These are phyloP conservation scores for Zoysia pacifica DNA, from an alignment of 176 grass and related monocot genomes.

Conservation along the genomic window DNA sequence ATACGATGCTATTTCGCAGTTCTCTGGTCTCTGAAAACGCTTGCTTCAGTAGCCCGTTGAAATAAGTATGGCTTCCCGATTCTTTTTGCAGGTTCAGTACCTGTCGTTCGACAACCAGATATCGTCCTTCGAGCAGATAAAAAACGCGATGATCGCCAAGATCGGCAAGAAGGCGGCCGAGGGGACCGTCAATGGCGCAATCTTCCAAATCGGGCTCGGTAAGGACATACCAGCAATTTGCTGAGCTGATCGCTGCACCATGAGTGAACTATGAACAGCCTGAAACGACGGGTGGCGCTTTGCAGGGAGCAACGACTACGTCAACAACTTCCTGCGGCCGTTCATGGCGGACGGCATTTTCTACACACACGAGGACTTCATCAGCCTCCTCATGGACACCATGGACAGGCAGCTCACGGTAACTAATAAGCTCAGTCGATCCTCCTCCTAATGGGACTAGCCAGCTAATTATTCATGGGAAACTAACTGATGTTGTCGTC, in stretches of 20 bases:
- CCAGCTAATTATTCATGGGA: no score
- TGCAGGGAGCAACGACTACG: conserved; percentile 95
- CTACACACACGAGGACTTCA: conserved; percentile 83
- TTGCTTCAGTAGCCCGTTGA: not conserved
- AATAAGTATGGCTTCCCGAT: not conserved
- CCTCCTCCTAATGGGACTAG: not conserved
- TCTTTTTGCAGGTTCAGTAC: conserved; percentile 67
- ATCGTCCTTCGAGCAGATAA: conserved; percentile 61
- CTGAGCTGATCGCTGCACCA: no score
- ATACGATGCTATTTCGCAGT: not conserved
- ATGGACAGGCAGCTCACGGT: conserved; percentile 72
- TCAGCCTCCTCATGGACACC: conserved; percentile 65
- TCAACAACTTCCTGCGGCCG: conserved; percentile 96
- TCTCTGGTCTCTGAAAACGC: not conserved
- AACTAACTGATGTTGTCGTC: no score
- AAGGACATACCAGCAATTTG: not conserved
- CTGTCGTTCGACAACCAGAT: conserved; percentile 95
- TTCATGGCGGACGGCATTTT: conserved; percentile 85
- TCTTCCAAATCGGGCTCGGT: conserved; percentile 84
- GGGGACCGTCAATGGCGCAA: conserved; percentile 63
- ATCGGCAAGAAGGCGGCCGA: conserved; percentile 67
- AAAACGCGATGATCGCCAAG: conserved; percentile 61
- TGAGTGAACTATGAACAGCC: no score
- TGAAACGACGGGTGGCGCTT: not conserved
- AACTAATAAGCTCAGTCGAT: not conserved